Evolutionary conservation across 768 basidiomycete genomes (phyloP), one percentile per base, ranked within the genome.

Genomic region (Collybia sordida): DNA sequence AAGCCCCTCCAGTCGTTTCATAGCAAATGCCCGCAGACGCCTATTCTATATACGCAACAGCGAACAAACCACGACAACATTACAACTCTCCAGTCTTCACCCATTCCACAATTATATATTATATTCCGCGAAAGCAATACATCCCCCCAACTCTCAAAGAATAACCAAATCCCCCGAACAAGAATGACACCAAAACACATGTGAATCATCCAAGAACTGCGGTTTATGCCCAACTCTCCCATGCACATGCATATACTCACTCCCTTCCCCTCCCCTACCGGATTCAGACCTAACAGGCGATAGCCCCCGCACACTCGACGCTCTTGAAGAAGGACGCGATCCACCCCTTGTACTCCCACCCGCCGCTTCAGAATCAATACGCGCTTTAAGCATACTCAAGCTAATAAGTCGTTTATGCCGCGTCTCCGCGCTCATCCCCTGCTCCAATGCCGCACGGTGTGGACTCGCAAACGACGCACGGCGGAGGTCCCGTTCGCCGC

Each of bases 161-260:
- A 93, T 83, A 35, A 93, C 88, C 35, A 93, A 68, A 65, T 93
- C 90, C 41, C 90, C 90, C 42, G 71, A 74, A 74, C 90, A 93
- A 17, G 87, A 82, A 60, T 83, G 78, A 69, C 90, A 93, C 90
- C 91, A 93, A 70, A 93, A 93, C 15, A 93, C 81, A 63, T 93
- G 90, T 22, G 90, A 83, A 57, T 93, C 90, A 59, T 93, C 91
- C 71, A 92, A 71, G 62, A 92, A 93, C 60, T 90, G 89, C 3
- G 87, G 77, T 45, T 85, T 82, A 54, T 70, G 67, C 24, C 56
- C 50, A 41, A 65, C 59, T 50, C 49, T 35, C 9, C 31, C 31
- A 31, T 31, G 31, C 31, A 31, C 31, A 31, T 31, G 31, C 31
- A 31, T 31, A 31, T 31, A 31, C 9, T 31, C 31, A 11, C 31